Evolutionary conservation across 176 grass and related monocot species (phyloP), one percentile per base, ranked within the genome.

Genomic region (Oryza punctata): DNA sequence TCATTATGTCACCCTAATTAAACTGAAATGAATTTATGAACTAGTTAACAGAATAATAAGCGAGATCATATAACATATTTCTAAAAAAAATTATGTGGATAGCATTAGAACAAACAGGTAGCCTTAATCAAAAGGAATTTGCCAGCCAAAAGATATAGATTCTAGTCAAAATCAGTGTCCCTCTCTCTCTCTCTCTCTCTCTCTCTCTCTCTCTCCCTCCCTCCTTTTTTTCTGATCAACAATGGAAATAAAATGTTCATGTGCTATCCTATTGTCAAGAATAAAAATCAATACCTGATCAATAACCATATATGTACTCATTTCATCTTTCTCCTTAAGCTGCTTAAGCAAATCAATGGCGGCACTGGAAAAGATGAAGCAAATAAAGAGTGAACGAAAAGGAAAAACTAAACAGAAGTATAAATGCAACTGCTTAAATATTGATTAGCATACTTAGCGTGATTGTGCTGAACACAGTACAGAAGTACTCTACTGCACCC

Each of bases 261-360:
- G 37, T 45, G 15, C 23, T 78, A 73, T 73, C 45, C 49, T 64
- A 4, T 49, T 67, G 67, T 25, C 46, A 92, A 77, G 30, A 50
- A 75, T 70, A 43, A 85, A 73, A 57, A 35, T 44, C 35, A 78
- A 45, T 78, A 98, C 96, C 96, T 92, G 87, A 94, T 90, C 87
- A 29, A 95, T 47, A 84, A 94, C 50, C 87, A 91, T 91, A 47
- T 86, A 89, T 30, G 85, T 86, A 90, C 91, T 87, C 41, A 67
- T 69, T 83, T 87, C 76, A 73, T 93, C 89, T 94, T 67, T 90
- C 73, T 90, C 87, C 89, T 88, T 90, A 19, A 98, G 82, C 76
- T 92, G 70, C 77, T 85, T 91, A 81, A 98, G 87, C 77, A 98
- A 91, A 74, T 81, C 79, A 83, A 98, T 76, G 52, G 91, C 93